phyloP scores from a whole-genome alignment of 2,329 filamentous ascomycete species.

The Fulvia fulva region DNA sequence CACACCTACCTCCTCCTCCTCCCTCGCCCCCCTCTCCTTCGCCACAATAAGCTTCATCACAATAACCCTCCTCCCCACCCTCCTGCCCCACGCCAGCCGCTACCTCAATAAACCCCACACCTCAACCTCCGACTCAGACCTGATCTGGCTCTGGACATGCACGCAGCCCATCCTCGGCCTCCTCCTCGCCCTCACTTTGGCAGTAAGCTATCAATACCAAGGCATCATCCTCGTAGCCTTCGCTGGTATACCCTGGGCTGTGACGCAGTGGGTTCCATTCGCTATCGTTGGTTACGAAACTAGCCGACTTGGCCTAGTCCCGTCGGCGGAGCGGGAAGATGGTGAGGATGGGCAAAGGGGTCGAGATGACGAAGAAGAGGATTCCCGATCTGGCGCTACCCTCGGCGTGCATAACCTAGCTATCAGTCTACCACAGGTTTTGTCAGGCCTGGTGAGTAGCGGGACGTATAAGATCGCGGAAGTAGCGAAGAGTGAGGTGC shows the following conservation, averaged over 20 bases:
- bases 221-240: slow-evolving; percentile 18
- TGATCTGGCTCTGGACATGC: slow-evolving; percentile 17
- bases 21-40: slow-evolving; percentile 16
- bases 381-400: slow-evolving; percentile 16
- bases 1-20: neutral
- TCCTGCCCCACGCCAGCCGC: slow-evolving; percentile 7
- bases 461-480: slow-evolving; percentile 18
- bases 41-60: slow-evolving; percentile 21
- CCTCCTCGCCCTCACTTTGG: slow-evolving; percentile 15
- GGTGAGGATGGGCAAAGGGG: neutral
- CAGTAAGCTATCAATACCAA: slow-evolving; percentile 19
- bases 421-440: slow-evolving; percentile 20
- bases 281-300: slow-evolving; percentile 19
- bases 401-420: slow-evolving; percentile 22
- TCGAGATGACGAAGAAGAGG: slow-evolving; percentile 4
- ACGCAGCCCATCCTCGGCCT: slow-evolving; percentile 20
- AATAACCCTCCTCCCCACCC: slow-evolving; percentile 11
- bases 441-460: slow-evolving; percentile 16
- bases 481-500: slow-evolving; percentile 14
- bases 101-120: neutral
- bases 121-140: slow-evolving; percentile 1
- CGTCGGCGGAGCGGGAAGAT: slow-evolving; percentile 1
- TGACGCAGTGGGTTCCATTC: slow-evolving; percentile 21
- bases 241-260: slow-evolving; percentile 19
- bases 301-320: slow-evolving; percentile 12